Evolutionary conservation across 2,329 filamentous ascomycete genomes (phyloP).

Genomic region (Coleophoma eucalyptorum): DNA sequence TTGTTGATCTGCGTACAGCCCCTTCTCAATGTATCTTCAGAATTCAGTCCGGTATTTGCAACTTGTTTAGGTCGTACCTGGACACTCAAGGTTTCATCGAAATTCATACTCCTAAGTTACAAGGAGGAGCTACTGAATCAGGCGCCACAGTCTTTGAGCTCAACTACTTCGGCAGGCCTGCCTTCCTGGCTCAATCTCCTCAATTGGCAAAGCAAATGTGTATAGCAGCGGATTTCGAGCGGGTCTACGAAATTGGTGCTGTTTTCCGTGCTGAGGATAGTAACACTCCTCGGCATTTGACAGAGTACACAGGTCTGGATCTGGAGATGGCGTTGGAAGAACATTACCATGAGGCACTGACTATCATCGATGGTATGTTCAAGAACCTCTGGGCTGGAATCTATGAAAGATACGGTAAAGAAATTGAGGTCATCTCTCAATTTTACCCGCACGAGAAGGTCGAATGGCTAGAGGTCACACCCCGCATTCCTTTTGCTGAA

Average conservation of each 20-base stretch:
- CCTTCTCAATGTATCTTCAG: conserved; percentile 86
- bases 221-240: conserved; percentile 83
- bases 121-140: conserved; percentile 86
- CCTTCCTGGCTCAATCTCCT: conserved; percentile 87
- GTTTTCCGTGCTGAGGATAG: conserved; percentile 95
- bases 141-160: conserved; percentile 89
- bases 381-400: conserved; percentile 74
- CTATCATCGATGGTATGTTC: conserved; percentile 73
- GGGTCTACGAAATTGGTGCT: conserved; percentile 84
- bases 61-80: conserved; percentile 73
- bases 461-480: conserved; percentile 82
- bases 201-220: conserved; percentile 92
- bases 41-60: conserved; percentile 75
- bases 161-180: conserved; percentile 83
- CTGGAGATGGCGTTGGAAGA: conserved; percentile 88
- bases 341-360: conserved; percentile 84
- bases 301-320: conserved; percentile 91
- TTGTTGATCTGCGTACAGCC: conserved; percentile 82
- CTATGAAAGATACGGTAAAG: conserved; percentile 63
- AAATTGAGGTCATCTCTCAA: conserved; percentile 75
- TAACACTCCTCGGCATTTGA: conserved; percentile 91
- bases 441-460: conserved; percentile 86
- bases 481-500: conserved; percentile 74
- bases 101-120: conserved; percentile 90
- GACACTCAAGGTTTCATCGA: conserved; percentile 80